Conservation (phyloP, 176 grass and related monocot genomes). For the Aegilops sharonensis region DNA sequence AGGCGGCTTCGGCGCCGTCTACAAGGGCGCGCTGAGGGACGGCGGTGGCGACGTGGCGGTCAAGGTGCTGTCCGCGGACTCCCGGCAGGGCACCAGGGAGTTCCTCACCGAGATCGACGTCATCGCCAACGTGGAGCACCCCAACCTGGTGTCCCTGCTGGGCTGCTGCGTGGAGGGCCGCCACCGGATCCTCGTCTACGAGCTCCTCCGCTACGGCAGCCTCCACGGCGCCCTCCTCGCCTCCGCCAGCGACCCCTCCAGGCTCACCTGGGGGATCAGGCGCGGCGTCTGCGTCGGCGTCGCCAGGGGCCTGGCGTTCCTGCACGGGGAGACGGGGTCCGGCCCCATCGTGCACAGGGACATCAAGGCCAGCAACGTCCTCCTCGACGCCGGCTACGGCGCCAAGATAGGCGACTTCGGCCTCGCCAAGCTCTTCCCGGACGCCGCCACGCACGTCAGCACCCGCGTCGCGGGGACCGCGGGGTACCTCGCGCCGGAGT, state of each 20-base stretch:
- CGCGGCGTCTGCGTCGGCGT: background rate
- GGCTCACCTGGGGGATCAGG: background rate
- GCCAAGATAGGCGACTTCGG: slow-evolving; percentile 40
- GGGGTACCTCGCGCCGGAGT: slow-evolving; percentile 38
- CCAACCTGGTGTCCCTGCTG: slow-evolving; percentile 7
- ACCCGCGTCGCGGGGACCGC: slow-evolving; percentile 24
- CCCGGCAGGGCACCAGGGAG: slow-evolving; percentile 10
- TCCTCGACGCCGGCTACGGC: slow-evolving; percentile 38
- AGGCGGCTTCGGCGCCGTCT: slow-evolving; percentile 34
- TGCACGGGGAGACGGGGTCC: background rate
- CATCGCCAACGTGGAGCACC: slow-evolving; percentile 15
- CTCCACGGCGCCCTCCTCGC: slow-evolving; percentile 20
- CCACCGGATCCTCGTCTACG: slow-evolving; percentile 9
- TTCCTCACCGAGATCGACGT: slow-evolving; percentile 29
- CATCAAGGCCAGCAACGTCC: slow-evolving; percentile 61
- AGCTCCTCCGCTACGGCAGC: background rate
- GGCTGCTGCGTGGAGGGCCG: background rate
- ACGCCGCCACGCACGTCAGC: slow-evolving; percentile 7
- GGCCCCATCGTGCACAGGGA: slow-evolving; percentile 33
- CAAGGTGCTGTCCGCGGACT: slow-evolving; percentile 1
- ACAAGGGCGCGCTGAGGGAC: slow-evolving; percentile 19
- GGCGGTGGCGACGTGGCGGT: slow-evolving; percentile 10
- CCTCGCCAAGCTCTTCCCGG: slow-evolving; percentile 29
- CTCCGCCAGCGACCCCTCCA: background rate
- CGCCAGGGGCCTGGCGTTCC: background rate